Percentiles rank a stretch among this genome's conserved stretches.
Evolutionary conservation across 495 filamentous ascomycete genomes (phyloP).

Genomic region (Rostrohypoxylon terebratum): DNA sequence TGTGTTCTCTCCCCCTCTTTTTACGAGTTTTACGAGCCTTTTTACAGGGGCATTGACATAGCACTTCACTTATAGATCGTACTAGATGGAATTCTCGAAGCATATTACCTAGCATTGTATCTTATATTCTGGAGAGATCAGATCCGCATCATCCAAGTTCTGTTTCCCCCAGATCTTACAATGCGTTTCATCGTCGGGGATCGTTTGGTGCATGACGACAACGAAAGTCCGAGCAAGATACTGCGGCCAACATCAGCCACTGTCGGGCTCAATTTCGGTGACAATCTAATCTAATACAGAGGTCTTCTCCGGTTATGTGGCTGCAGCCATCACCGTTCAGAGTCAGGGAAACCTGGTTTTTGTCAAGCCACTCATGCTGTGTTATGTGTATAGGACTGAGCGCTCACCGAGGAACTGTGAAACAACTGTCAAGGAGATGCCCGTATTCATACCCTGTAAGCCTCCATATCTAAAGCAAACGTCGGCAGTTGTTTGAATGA

Average conservation of each 20-base stretch:
- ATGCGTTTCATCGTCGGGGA: slow-evolving; percentile 28
- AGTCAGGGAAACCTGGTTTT: neutral
- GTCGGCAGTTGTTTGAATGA: neutral
- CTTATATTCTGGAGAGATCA: neutral
- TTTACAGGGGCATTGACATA: neutral
- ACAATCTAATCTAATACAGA: neutral
- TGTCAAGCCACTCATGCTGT: neutral
- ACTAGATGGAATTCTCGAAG: no score
- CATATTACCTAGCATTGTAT: neutral
- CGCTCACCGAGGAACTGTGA: neutral
- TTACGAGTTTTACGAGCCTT: neutral
- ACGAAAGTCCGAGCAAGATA: slow-evolving; percentile 11
- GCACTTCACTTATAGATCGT: neutral
- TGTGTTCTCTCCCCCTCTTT: neutral
- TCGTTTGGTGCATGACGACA: slow-evolving; percentile 27
- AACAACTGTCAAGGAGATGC: neutral
- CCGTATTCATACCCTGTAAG: neutral
- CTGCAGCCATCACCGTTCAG: neutral
- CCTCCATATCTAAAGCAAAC: neutral
- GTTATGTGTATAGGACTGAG: neutral
- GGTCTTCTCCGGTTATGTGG: neutral
- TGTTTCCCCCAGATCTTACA: slow-evolving; percentile 29
- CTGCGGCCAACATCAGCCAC: slow-evolving; percentile 14
- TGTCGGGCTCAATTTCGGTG: neutral
- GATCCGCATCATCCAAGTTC: neutral